Evolutionary conservation across 345 rosid genomes (phyloP), one percentile per base, ranked within the genome.

Genomic region (Salix udensis): DNA sequence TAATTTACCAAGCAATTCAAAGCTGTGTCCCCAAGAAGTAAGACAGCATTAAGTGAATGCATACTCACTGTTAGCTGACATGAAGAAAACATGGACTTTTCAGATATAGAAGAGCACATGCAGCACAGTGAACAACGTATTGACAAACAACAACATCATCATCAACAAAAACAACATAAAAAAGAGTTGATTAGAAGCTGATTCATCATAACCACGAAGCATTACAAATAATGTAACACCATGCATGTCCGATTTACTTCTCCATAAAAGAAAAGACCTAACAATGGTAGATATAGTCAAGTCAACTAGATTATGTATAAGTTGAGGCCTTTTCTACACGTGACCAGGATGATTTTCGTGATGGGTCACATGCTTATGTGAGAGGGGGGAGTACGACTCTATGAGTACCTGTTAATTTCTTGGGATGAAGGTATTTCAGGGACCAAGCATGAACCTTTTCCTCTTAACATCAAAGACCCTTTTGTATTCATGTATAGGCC

Each of bases 1-100:
- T 46, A 72, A 39, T 50, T 81, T 87, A 86, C 94, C 94, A 88
- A 66, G 81, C 87, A 78, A 85, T 89, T 90, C 76, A 92, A 82
- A 75, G 81, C 76, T 39, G 90, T 71, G 74, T 92, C 97, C 24
- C 88, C 86, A 24, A 90, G 77, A 73, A 92, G 89, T 71, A 90
- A 77, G 81, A 88, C 48, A 6, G 79, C 78, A 80, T 90, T 92
- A 78, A 89, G 76, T 1, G 91, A 68, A 82, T 92, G 97, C 82
- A 89, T 74, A 78, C 84, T 88, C 72, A 90, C 85, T 13, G 94
- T 86, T 90, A 92, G 78, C 91, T 90, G 86, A 74, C 26, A 79
- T 64, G 34, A 74, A 53, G 11, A 65, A 82, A 23, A 81, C 52
- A 79, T 2, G 23, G 50, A 31, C 37, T 50, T 71, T 76, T 72